Percentiles rank a stretch among this genome's conserved stretches.
Evolutionary conservation across 371 early-diverging fungal genomes (phyloP).

Genomic region (Rhizopus delemar): DNA sequence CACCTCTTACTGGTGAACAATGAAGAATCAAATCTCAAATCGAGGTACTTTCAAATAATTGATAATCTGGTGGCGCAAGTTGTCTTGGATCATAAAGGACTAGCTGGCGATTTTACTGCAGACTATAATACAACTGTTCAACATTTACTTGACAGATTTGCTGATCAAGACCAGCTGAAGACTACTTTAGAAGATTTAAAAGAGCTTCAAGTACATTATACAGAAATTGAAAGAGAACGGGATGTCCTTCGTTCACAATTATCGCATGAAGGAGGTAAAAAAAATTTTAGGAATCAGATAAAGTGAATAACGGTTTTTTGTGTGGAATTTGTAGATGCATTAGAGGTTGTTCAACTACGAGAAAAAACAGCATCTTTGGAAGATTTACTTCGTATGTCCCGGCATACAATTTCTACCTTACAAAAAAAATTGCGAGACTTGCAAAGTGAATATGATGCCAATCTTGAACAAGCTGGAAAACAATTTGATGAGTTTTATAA

Average conservation of each 20-base stretch:
- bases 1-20: constrained; percentile 71
- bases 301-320: too few species aligned
- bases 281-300: not conserved
- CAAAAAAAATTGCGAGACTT: constrained; percentile 72
- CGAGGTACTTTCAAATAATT: constrained; percentile 78
- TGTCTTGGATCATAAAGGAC: constrained; percentile 77
- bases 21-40: constrained; percentile 60
- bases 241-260: constrained; percentile 55
- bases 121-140: constrained; percentile 71
- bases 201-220: constrained; percentile 45
- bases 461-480: constrained; percentile 67
- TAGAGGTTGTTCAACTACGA: constrained; percentile 53
- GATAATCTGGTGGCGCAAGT: constrained; percentile 81
- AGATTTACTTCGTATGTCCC: constrained; percentile 76
- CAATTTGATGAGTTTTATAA: constrained; percentile 73
- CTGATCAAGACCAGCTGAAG: constrained; percentile 73
- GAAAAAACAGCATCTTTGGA: constrained; percentile 77
- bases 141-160: constrained; percentile 76
- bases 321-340: constrained; percentile 17
- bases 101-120: constrained; percentile 65
- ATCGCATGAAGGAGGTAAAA: constrained; percentile 35
- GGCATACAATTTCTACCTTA: constrained; percentile 77
- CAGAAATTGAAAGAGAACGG: constrained; percentile 38
- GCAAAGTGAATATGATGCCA: constrained; percentile 65
- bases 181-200: constrained; percentile 69